A percentile compares a stretch with the other conserved stretches of the same genome.
Conservation (phyloP, 495 filamentous ascomycete species). For the Lasiosphaeris hirsuta region DNA sequence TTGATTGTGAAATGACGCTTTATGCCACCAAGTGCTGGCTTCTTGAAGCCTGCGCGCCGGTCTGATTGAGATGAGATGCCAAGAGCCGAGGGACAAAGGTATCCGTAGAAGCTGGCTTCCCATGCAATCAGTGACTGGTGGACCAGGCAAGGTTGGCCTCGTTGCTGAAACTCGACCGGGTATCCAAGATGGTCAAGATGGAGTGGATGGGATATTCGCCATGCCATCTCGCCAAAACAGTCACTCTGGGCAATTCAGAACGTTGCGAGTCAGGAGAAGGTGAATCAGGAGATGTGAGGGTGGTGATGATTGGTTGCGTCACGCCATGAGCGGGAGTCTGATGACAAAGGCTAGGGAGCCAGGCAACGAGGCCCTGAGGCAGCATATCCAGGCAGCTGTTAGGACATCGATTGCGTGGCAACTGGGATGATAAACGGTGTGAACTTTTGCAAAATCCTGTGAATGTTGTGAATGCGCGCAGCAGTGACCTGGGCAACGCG, state of each 20-base stretch:
- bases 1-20: neutral
- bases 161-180: too few relatives aligned
- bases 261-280: neutral
- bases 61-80: neutral
- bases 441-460: too few relatives aligned
- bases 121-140: too few relatives aligned
- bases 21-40: neutral
- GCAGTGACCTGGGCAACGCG: neutral
- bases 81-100: neutral
- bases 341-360: neutral
- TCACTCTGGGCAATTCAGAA: neutral
- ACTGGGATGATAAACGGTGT: too few relatives aligned
- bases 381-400: too few relatives aligned
- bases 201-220: neutral
- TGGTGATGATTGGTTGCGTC: neutral
- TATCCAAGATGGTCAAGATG: neutral
- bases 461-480: neutral
- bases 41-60: neutral
- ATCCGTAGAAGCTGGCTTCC: too few relatives aligned
- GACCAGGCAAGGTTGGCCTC: too few relatives aligned
- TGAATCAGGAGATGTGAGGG: constrained; percentile 4
- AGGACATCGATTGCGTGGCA: too few relatives aligned
- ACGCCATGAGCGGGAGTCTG: neutral
- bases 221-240: neutral
- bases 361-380: neutral